Evolutionary conservation across 495 filamentous ascomycete genomes (phyloP), one percentile per base, ranked within the genome.

Genomic region (Aspergillus campestris): DNA sequence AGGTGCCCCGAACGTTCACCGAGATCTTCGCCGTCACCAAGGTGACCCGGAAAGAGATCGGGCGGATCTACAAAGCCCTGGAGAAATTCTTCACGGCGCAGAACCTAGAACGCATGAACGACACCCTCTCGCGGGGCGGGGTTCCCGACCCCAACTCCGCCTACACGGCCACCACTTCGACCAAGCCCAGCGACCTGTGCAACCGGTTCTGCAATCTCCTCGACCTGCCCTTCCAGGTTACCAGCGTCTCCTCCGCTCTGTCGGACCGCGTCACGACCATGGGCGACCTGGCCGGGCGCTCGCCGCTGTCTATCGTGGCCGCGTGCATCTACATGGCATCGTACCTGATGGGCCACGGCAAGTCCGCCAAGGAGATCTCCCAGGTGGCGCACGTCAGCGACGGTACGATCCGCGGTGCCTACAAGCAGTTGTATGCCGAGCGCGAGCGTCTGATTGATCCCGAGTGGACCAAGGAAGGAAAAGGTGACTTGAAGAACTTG

Each of bases 291-390:
- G 91, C 90, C 29, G 92, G 92, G 45, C 87, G 92, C 42, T 97
- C 92, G 34, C 92, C 92, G 7, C 78, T 97, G 31, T 96, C 92
- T 6, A 85, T 90, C 38, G 92, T 92, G 3, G 91, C 89, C 12
- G 89, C 91, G 34, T 94, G 87, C 61, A 96, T 98, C 62, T 97
- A 92, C 71, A 90, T 95, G 80, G 82, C 87, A 7, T 87, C 86
- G 0, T 77, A 88, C 57, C 71, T 96, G 14, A 82, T 90, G 75
- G 86, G 83, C 38, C 73, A 87, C 33, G 65, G 77, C n/a, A 85
- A 84, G 59, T 73, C 77, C 6, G 81, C 90, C 34, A 92, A 91
- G 63, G 85, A 95, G 43, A 95, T 97, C 51, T 83, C 84, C 1
- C 45, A 49, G 1, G 82, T 92, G 12, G 85, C 84, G 5, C 86